Percentiles rank a stretch among this genome's conserved stretches.
Evolutionary conservation across 305 asterid species (phyloP).

Genomic region (Fraxinus greggii): DNA sequence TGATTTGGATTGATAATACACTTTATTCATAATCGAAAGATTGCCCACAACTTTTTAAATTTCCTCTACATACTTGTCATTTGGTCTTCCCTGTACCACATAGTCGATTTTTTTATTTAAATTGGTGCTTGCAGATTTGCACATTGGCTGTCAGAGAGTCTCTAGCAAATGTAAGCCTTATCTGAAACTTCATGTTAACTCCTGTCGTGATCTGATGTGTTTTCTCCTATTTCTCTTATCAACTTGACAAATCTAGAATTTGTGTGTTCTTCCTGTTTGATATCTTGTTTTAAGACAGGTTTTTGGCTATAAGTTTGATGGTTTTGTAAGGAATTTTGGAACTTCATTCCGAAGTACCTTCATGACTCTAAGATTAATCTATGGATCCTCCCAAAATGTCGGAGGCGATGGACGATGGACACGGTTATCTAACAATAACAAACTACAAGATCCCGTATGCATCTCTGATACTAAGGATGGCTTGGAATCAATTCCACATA

Average conservation of each 20-base stretch:
- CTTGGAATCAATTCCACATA: constrained; percentile 27
- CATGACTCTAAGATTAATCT: constrained; percentile 60
- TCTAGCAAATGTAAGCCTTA: constrained; percentile 44
- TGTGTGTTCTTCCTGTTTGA: constrained; percentile 7
- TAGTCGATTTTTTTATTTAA: neutral
- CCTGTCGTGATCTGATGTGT: constrained; percentile 10
- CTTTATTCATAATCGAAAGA: neutral
- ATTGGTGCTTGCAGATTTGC: constrained; percentile 43
- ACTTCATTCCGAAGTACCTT: constrained; percentile 51
- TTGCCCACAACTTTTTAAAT: neutral
- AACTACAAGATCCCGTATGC: constrained; percentile 23
- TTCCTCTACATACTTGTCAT: neutral
- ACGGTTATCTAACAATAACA: constrained; percentile 16
- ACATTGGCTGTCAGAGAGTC: constrained; percentile 55
- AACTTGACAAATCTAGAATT: constrained; percentile 1
- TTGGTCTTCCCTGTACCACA: neutral
- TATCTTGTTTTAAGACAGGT: constrained; percentile 53
- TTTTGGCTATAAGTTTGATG: constrained; percentile 46
- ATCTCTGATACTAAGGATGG: constrained; percentile 26
- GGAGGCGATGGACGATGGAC: constrained; percentile 23
- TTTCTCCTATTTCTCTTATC: neutral
- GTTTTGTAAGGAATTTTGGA: constrained; percentile 46
- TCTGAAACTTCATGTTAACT: constrained; percentile 6
- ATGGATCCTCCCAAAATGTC: constrained; percentile 41
- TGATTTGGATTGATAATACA: neutral